Evolutionary conservation across 1,139 yeast genomes (phyloP).

Genomic region (Hanseniaspora gamundiae): DNA sequence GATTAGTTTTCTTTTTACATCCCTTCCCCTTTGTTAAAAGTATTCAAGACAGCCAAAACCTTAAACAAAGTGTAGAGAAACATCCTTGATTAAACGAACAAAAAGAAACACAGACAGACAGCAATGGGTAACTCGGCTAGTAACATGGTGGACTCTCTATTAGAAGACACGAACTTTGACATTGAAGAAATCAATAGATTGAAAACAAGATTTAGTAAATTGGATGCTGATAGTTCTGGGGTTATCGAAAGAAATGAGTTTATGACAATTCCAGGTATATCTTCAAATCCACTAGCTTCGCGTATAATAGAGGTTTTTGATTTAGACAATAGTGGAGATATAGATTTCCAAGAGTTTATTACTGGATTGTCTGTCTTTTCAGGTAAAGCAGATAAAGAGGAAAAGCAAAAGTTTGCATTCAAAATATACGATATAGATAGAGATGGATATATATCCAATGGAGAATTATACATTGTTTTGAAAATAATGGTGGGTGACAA

Average conservation of each 20-base stretch:
- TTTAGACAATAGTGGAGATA: constrained; percentile 83
- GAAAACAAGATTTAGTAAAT: constrained; percentile 85
- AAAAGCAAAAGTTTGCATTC: constrained; percentile 81
- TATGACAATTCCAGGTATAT: constrained; percentile 83
- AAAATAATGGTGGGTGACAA: constrained; percentile 97
- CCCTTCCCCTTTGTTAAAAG: too few species aligned
- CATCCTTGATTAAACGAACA: too few species aligned
- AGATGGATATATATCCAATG: constrained; percentile 91
- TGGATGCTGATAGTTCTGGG: constrained; percentile 88
- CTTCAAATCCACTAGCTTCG: constrained; percentile 78
- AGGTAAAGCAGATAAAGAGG: constrained; percentile 74
- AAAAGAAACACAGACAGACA: too few species aligned
- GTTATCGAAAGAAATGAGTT: constrained; percentile 86
- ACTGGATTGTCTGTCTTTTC: constrained; percentile 84
- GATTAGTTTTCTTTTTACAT: too few species aligned
- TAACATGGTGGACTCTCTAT: constrained; percentile 47
- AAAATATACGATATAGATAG: constrained; percentile 90
- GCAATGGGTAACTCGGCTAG: background rate
- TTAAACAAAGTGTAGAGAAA: too few species aligned
- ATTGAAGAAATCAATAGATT: constrained; percentile 85
- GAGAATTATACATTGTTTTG: constrained; percentile 83
- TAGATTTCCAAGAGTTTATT: constrained; percentile 92
- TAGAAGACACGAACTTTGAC: constrained; percentile 74
- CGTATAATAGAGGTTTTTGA: constrained; percentile 92
- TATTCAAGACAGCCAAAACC: too few species aligned